These are phyloP conservation scores for Withania somnifera DNA, from an alignment of 305 asterid species.

Conservation along the genomic window DNA sequence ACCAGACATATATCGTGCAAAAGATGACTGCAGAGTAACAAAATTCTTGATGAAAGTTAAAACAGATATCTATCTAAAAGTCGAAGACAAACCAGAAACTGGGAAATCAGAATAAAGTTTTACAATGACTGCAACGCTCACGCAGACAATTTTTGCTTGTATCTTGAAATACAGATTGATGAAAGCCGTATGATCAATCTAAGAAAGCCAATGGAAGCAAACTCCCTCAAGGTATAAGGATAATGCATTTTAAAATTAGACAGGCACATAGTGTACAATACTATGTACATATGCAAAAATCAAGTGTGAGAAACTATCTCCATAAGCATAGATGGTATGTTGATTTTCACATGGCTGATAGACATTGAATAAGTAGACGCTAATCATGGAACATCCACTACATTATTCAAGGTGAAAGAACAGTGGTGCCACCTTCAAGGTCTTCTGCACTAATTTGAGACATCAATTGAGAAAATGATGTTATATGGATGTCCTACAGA, in stretches of 20 bases:
- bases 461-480: not conserved
- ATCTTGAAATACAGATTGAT: not conserved
- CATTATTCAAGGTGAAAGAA: not conserved
- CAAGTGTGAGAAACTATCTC: not conserved
- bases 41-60: not conserved
- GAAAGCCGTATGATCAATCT: not conserved
- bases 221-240: not conserved
- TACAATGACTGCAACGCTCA: not conserved
- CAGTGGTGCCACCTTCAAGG: not conserved
- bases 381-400: not conserved
- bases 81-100: not conserved
- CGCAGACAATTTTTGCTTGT: not conserved
- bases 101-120: not conserved
- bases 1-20: constrained; percentile 91
- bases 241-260: not conserved
- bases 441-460: not conserved
- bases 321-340: not conserved
- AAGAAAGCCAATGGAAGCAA: not conserved
- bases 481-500: not conserved
- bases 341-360: not conserved
- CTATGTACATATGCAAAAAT: not conserved
- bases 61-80: not conserved
- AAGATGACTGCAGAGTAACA: constrained; percentile 58
- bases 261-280: not conserved
- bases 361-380: not conserved